Base-by-base conservation (phyloP, 2,329 filamentous ascomycete genomes). In the Calonectria henricotiae region DNA sequence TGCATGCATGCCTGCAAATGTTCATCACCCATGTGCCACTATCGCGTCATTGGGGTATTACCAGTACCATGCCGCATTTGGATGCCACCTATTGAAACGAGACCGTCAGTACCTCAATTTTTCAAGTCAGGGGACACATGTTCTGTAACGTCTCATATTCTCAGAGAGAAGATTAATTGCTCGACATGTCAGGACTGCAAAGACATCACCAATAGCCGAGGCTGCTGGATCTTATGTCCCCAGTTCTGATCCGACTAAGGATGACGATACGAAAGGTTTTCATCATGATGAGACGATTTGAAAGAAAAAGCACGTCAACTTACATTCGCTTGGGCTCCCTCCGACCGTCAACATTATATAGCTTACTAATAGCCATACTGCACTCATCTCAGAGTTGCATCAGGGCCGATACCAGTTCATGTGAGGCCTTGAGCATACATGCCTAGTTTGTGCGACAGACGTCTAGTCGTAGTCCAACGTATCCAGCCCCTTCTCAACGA, bases 221-320 rank as follows among this genome's bases (percentile, higher is more conserved):
- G 76, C 75, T 65, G 75, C 75, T 81, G 75, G 76, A 70, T 83
- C 82, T 60, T 83, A 71, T 75, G 73, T 73, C 77, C 73, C 73
- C 73, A 76, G 73, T 73, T 74, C 73, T 71, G 79, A 83, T 97
- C 91, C 89, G 94, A 87, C 94, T 97, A 97, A 97, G 94, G 94
- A 97, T 97, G 94, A 97, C 94, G 93, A 95, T 95, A 95, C 76
- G 51, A 72, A 85, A 89, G 83, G 82, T 87, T 95, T 91, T 96
- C 94, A 96, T 97, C 94, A 96, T 92, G 70, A 71, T 72, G 69
- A 70, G 73, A 61, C 17, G 32, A 62, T n/a, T 39, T 20, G 6
- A 54, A 65, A 55, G 37, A 51, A 37, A 65, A 47, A 51, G 60
- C 58, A 54, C 27, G 27, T 4, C 5, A 54, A 72, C 73, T 71